Base-by-base conservation (phyloP, 2,329 filamentous ascomycete genomes). In the Ampelomyces quisqualis region DNA sequence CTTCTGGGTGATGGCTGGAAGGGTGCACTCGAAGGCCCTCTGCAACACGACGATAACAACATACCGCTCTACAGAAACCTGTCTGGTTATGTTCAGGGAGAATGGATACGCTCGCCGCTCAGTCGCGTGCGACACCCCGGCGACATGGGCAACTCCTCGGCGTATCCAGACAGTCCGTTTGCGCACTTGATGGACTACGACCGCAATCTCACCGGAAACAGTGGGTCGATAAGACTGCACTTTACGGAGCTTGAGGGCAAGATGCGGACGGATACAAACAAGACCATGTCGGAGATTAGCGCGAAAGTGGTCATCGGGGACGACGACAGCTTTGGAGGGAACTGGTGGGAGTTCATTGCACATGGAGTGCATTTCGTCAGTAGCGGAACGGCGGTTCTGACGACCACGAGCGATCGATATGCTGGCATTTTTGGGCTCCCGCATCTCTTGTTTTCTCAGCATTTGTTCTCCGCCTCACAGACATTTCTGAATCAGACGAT, bases 351-450 rank as follows among this genome's bases (percentile, higher is more conserved):
- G 53, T 82, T 94, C 70, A 77, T 80, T 36, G 71, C 95, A 34
- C 84, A 89, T 67, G 93, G 93, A 3, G 78, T 94, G 3, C 91
- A 97, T 71, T 94, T 90, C 76, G 83, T 86, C 24, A 77, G 79
- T n/a, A 80, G 86, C 48, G 93, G 93, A 2, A 80, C 82, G 10
- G 80, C 93, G 34, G 73, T 97, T 23, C 73, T 97, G 62, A 88
- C 86, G 2, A 96, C 91, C 1, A 91, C 90, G 33, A 96, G 90
- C 67, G 87, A 95, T 62, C 96, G 69, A 28, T 78, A 93, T 60
- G 82, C 85, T n/a, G 90, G 93, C 29, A 84, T 97, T 40, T 95
- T 95, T 65, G 86, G 84, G 2, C 73, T 97, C 32, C 90, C 93
- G 18, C 90, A 97, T 67, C 77, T 98, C 36, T 76, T 86, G 1